phyloP scores from a whole-genome alignment of 306 rosid genomes.

The Glycine latifolia region DNA sequence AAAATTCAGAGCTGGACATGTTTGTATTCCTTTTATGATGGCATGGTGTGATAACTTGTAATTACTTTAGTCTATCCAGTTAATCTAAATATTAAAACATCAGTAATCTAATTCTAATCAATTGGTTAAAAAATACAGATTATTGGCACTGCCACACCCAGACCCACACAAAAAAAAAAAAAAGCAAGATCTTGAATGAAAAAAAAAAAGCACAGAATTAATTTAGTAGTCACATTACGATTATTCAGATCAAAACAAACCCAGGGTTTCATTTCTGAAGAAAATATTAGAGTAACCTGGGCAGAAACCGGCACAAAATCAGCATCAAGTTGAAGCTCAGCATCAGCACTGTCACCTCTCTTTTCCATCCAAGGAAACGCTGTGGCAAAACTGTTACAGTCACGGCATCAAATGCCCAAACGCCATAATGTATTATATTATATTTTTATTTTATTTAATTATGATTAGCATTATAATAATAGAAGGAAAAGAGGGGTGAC shows the following conservation, averaged over 20 bases:
- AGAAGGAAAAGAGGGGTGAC: background rate
- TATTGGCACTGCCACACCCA: background rate
- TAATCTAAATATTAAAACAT: background rate
- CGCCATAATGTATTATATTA: constrained; percentile 29
- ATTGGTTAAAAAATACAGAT: background rate
- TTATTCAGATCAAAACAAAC: background rate
- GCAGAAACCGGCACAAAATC: constrained; percentile 46
- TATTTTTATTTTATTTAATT: background rate
- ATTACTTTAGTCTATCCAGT: constrained; percentile 3
- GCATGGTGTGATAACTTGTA: background rate
- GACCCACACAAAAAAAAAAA: background rate
- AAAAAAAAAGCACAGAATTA: background rate
- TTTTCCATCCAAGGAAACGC: constrained; percentile 56
- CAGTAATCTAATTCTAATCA: constrained; percentile 2
- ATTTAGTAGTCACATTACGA: background rate
- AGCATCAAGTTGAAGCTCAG: constrained; percentile 44
- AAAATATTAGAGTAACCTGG: constrained; percentile 50
- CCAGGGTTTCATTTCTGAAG: constrained; percentile 12
- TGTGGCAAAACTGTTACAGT: constrained; percentile 6
- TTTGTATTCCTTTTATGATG: background rate
- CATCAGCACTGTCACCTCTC: constrained; percentile 41
- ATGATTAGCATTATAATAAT: constrained; percentile 1
- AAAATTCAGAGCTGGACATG: constrained; percentile 4
- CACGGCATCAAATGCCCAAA: constrained; percentile 12
- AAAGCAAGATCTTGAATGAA: background rate